phyloP scores from a whole-genome alignment of 257 asterid genomes.

The Scutellaria galericulata region DNA sequence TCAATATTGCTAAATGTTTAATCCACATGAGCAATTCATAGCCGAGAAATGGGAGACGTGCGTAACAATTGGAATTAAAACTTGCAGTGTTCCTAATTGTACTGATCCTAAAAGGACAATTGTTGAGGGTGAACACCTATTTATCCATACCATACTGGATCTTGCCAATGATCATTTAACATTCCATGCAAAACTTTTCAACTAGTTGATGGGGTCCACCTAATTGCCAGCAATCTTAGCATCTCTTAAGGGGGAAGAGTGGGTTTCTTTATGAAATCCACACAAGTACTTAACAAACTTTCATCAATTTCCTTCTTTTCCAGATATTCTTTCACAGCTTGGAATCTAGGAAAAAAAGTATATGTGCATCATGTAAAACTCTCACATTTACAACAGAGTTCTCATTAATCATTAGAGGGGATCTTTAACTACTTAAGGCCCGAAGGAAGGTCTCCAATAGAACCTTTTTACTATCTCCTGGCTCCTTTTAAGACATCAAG shows the following conservation, averaged over 20 bases:
- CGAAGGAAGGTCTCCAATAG: neutral
- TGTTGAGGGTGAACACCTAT: neutral
- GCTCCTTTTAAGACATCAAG: slow-evolving; percentile 23
- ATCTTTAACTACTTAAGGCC: neutral
- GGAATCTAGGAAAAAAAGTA: too few relatives aligned
- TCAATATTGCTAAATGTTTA: neutral
- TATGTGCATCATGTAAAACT: too few relatives aligned
- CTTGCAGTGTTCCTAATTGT: neutral
- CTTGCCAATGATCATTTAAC: neutral
- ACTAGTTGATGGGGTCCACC: neutral
- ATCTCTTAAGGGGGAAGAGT: neutral
- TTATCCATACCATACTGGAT: neutral
- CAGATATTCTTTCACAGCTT: too few relatives aligned
- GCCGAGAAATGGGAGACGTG: neutral
- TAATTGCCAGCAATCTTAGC: neutral
- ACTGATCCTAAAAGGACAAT: neutral
- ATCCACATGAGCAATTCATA: neutral
- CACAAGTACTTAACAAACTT: neutral
- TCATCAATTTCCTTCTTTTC: neutral
- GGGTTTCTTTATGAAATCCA: slow-evolving; percentile 9
- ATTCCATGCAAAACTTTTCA: neutral
- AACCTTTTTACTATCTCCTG: neutral
- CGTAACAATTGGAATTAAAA: neutral
- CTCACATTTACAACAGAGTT: neutral
- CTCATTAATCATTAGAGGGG: neutral